Evolutionary conservation across 1,284 basidiomycete genomes (phyloP).

Genomic region (Leccinum insolens): DNA sequence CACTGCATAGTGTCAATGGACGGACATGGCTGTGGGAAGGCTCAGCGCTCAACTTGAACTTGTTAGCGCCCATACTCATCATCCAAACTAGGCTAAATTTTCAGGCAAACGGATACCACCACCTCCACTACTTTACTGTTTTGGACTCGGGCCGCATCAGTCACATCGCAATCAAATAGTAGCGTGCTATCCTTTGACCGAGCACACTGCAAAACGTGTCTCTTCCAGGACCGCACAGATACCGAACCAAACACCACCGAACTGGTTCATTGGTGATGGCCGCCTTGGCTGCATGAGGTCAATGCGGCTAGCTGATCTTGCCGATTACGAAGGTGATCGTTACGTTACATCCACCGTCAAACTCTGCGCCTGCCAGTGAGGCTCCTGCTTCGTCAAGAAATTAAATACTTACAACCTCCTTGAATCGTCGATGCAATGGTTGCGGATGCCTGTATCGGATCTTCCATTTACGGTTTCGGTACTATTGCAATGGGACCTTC

Average conservation of each 20-base stretch:
- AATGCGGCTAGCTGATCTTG: constrained; percentile 7
- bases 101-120: not conserved
- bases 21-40: not conserved
- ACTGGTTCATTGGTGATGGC: constrained; percentile 10
- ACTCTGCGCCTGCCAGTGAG: too few species aligned
- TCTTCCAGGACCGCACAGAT: not conserved
- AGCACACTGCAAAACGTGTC: not conserved
- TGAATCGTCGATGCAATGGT: constrained; percentile 7
- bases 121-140: not conserved
- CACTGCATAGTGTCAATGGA: constrained; percentile 11
- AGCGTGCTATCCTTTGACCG: not conserved
- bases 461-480: constrained; percentile 7
- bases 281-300: constrained; percentile 5
- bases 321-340: constrained; percentile 19
- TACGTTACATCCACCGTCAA: constrained; percentile 5
- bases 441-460: constrained; percentile 5
- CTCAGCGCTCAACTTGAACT: not conserved
- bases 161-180: constrained; percentile 1
- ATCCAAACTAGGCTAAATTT: not conserved
- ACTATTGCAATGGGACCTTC: not conserved
- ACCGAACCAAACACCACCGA: constrained; percentile 2
- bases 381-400: constrained; percentile 3
- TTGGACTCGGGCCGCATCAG: not conserved
- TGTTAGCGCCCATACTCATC: not conserved
- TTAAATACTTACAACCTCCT: constrained; percentile 11